Evolutionary conservation across 2,329 filamentous ascomycete genomes (phyloP), one percentile per base, ranked within the genome.

Genomic region (Exophiala spinifera): DNA sequence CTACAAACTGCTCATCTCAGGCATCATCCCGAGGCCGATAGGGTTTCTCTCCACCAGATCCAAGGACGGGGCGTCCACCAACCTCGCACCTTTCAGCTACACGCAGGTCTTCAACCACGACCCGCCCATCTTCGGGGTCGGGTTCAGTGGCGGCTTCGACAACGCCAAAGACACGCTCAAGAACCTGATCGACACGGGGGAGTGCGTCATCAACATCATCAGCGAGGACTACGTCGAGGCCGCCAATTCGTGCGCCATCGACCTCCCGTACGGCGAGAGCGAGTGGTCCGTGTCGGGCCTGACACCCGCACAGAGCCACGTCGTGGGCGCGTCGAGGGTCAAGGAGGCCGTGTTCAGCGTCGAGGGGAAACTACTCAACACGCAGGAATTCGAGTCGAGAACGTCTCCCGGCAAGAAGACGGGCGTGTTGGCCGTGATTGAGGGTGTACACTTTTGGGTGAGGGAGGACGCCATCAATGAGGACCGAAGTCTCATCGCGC

Each of bases 1-100:
- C 79, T 96, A 97, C 81, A 96, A 95, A 73, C 81, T 96, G 13
- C 77, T 96, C 57, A 95, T 96, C 70, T 88, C 84, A 15, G 84
- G 83, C 60, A 83, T 96, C 62, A 80, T 91, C 14, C 92, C 92
- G 1, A 83, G 92, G 11, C 92, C 92, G 11, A 86, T 96, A 43
- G 83, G 82, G 1, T 83, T 86, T 59, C 70, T 85, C 13, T 79
- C 76, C 46, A 86, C 83, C 1, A 69, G 76, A 33, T 79, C 75
- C 2, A 74, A 74, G 36, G 86, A 91, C 65, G 89, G 88, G 19
- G 71, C 65, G 31, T 76, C 73, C 23, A 83, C 82, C 14, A 97
- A 96, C 72, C 79, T 96, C 2, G 89, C 91, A 0, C 91, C 91
- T 0, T 96, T 94, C 71, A 88, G 83, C 66, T 96, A 94, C 75